Percentiles rank a stretch among this genome's conserved stretches.
phyloP scores from a whole-genome alignment of 129 eudicot species.

The Helianthus tuberosus region DNA sequence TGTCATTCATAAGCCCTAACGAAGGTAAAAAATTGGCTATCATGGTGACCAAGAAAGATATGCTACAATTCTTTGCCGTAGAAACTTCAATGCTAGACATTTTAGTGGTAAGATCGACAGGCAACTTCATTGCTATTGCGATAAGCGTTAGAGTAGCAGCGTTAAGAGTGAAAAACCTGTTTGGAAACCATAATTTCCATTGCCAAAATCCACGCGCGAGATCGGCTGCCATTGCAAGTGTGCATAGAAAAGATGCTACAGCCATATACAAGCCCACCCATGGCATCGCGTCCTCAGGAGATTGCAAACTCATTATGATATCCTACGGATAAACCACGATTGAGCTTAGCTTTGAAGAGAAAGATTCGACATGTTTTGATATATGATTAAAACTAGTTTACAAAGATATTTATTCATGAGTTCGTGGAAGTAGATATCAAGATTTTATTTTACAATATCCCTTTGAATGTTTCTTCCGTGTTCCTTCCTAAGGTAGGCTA shows the following conservation, averaged over 20 bases:
- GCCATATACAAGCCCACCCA: neutral
- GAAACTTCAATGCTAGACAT: neutral
- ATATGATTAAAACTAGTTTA: neutral
- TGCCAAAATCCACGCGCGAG: neutral
- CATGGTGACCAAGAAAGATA: neutral
- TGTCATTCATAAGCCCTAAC: neutral
- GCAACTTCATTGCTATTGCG: conserved; percentile 10
- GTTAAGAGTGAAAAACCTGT: neutral
- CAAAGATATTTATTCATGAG: neutral
- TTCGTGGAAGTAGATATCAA: neutral
- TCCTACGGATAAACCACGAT: neutral
- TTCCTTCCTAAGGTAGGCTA: too few relatives aligned
- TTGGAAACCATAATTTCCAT: conserved; percentile 3
- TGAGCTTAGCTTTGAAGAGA: neutral
- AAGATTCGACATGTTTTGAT: too few relatives aligned
- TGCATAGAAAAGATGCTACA: neutral
- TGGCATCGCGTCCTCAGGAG: neutral
- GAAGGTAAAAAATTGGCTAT: neutral
- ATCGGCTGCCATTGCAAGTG: neutral
- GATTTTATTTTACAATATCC: neutral
- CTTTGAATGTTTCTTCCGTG: too few relatives aligned
- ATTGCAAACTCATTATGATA: neutral
- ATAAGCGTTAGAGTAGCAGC: neutral
- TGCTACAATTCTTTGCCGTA: neutral
- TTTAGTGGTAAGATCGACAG: neutral